A percentile compares a stretch with the other conserved stretches of the same genome.
These are phyloP conservation scores for Rossbeevera mucosa DNA, from an alignment of 768 basidiomycete species.

Conservation along the genomic window DNA sequence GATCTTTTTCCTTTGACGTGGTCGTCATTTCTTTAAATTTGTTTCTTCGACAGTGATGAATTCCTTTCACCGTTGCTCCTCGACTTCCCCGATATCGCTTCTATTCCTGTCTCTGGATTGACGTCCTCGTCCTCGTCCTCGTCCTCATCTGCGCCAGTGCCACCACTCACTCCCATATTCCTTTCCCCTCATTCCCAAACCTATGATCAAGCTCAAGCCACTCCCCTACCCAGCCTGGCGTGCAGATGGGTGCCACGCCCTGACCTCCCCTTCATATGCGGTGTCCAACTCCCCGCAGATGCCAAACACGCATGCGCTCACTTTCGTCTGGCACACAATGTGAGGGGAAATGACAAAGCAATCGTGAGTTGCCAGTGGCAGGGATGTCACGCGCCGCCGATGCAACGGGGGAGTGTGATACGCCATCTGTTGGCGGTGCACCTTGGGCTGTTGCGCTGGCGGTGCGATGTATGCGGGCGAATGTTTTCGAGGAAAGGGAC, in stretches of 20 bases:
- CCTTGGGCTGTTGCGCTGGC: conserved; percentile 15
- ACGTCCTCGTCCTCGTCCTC: neutral
- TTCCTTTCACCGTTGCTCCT: conserved; percentile 11
- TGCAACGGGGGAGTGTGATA: conserved; percentile 21
- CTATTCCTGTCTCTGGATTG: neutral
- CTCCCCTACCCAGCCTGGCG: neutral
- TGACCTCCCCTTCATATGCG: conserved; percentile 3
- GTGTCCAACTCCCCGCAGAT: conserved; percentile 3
- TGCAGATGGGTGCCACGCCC: conserved; percentile 12
- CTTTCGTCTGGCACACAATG: conserved; percentile 12
- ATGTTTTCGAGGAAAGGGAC: conserved; percentile 19
- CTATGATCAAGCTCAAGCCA: neutral
- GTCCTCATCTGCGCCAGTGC: neutral
- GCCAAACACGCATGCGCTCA: conserved; percentile 9
- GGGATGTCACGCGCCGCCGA: conserved; percentile 10
- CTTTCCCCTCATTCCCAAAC: neutral
- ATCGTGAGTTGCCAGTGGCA: conserved; percentile 10
- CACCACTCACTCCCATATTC: neutral
- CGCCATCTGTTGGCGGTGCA: conserved; percentile 19
- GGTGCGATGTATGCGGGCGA: conserved; percentile 10
- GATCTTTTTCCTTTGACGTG: neutral
- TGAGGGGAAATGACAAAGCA: conserved; percentile 19
- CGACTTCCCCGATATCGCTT: neutral
- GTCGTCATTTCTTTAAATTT: neutral
- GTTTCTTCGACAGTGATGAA: conserved; percentile 11